phyloP scores from a whole-genome alignment of 2,329 filamentous ascomycete genomes.

The Sclerotinia borealis region DNA sequence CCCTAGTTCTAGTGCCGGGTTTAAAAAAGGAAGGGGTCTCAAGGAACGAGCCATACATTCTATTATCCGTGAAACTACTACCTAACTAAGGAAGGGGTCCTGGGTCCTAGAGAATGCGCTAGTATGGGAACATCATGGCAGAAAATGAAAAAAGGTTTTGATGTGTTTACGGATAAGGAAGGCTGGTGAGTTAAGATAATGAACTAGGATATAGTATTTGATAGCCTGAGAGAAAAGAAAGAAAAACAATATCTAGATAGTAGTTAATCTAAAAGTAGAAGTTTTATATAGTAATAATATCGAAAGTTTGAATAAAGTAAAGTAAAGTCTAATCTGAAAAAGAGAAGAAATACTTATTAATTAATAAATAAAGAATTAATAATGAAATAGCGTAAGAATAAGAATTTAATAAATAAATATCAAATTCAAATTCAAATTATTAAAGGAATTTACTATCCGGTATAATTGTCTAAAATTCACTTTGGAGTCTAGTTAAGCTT shows the following conservation, averaged over 20 bases:
- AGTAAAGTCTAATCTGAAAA: not conserved
- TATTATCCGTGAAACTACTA: no score
- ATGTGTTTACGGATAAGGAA: no score
- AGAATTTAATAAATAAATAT: not conserved
- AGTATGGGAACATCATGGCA: not conserved
- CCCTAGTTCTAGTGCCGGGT: conserved; percentile 3
- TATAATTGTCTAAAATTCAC: no score
- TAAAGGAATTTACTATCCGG: no score
- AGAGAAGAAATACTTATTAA: not conserved
- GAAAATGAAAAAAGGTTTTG: no score
- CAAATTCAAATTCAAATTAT: no score
- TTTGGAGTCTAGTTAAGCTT: no score
- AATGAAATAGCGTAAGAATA: not conserved
- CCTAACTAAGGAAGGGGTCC: conserved; percentile 1
- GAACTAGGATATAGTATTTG: not conserved
- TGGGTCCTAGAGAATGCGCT: not conserved
- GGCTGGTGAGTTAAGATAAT: no score
- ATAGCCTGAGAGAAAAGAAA: not conserved
- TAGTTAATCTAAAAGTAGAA: not conserved
- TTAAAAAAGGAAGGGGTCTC: not conserved
- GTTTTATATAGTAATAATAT: not conserved
- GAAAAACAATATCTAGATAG: not conserved
- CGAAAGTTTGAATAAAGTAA: no score
- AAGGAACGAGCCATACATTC: no score
- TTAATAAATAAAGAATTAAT: not conserved